Conservation (phyloP, 2,329 filamentous ascomycete genomes). For the Pseudopyrenochaeta lycopersici region DNA sequence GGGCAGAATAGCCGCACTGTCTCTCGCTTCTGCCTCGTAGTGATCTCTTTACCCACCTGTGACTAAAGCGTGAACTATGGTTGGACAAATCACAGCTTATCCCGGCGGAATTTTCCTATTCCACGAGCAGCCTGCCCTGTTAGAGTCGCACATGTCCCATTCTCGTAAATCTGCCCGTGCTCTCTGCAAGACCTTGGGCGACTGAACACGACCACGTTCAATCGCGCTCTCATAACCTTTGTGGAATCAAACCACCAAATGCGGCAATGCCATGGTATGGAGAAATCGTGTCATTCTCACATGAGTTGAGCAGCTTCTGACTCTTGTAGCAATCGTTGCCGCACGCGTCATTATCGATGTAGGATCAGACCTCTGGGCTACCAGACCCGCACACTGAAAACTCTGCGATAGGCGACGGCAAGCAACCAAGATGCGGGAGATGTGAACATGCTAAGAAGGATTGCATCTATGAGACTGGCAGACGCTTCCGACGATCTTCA, state of each 20-base stretch:
- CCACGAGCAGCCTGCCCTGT: conserved; percentile 1
- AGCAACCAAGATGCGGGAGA: conserved; percentile 43
- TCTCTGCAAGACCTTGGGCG: neutral
- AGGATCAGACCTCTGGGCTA: conserved; percentile 7
- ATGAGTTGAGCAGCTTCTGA: conserved; percentile 18
- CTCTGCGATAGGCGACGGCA: conserved; percentile 41
- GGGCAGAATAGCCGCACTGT: conserved; percentile 1
- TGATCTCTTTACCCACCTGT: conserved; percentile 8
- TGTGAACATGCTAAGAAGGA: conserved; percentile 44
- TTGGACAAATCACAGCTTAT: conserved; percentile 15
- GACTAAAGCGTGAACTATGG: conserved; percentile 28
- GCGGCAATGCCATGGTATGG: conserved; percentile 44
- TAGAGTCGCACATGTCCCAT: conserved; percentile 13
- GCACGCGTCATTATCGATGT: conserved; percentile 50
- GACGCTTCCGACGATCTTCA: conserved; percentile 47
- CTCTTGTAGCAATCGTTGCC: conserved; percentile 45
- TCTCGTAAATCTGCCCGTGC: conserved; percentile 22
- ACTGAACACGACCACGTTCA: neutral
- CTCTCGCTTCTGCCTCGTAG: conserved; percentile 6
- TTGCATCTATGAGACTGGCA: conserved; percentile 46
- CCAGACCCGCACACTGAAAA: conserved; percentile 18
- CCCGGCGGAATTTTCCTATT: conserved; percentile 23
- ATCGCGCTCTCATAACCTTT: conserved; percentile 1
- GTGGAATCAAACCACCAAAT: conserved; percentile 16
- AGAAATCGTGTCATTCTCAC: neutral